A percentile compares a stretch with the other conserved stretches of the same genome.
These are phyloP conservation scores for Ceratocystis destructans DNA, from an alignment of 2,329 filamentous ascomycete genomes.

Conservation along the genomic window DNA sequence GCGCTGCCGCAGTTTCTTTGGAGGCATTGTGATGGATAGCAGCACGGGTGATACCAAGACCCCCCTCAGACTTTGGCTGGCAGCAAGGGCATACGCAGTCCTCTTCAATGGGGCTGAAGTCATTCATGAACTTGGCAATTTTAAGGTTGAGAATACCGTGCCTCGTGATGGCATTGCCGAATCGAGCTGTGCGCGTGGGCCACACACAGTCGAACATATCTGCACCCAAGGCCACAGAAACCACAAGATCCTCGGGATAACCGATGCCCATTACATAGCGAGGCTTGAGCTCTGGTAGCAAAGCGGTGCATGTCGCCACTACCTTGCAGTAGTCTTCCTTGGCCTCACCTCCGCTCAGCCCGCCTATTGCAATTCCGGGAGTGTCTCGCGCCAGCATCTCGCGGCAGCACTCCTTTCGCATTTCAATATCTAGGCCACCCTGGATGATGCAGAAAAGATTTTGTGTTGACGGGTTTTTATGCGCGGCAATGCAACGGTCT, in stretches of 20 bases:
- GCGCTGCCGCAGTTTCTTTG: slow-evolving; percentile 88
- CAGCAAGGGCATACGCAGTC: slow-evolving; percentile 74
- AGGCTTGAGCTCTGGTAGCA: slow-evolving; percentile 84
- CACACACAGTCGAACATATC: slow-evolving; percentile 99
- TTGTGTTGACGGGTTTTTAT: slow-evolving; percentile 67
- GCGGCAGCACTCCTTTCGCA: slow-evolving; percentile 68
- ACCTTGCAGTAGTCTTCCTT: slow-evolving; percentile 88
- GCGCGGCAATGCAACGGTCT: slow-evolving; percentile 83
- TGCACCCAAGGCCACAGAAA: slow-evolving; percentile 83
- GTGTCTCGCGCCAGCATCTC: slow-evolving; percentile 87
- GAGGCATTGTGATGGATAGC: slow-evolving; percentile 83
- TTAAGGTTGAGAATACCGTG: slow-evolving; percentile 73
- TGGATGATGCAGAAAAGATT: slow-evolving; percentile 99
- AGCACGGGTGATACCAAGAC: slow-evolving; percentile 70
- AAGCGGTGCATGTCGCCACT: slow-evolving; percentile 67
- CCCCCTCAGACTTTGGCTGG: slow-evolving; percentile 48
- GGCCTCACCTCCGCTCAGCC: slow-evolving; percentile 85
- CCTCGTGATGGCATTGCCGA: slow-evolving; percentile 83
- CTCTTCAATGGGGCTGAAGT: slow-evolving; percentile 73
- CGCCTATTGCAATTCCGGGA: slow-evolving; percentile 91
- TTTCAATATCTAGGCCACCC: slow-evolving; percentile 76
- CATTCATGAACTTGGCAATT: slow-evolving; percentile 57
- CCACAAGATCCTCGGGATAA: slow-evolving; percentile 89
- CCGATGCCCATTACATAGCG: slow-evolving; percentile 98
- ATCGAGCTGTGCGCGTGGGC: slow-evolving; percentile 90